Percentiles rank a stretch among this genome's conserved stretches.
phyloP scores from a whole-genome alignment of 1,284 basidiomycete species.

The Chiua sp. region DNA sequence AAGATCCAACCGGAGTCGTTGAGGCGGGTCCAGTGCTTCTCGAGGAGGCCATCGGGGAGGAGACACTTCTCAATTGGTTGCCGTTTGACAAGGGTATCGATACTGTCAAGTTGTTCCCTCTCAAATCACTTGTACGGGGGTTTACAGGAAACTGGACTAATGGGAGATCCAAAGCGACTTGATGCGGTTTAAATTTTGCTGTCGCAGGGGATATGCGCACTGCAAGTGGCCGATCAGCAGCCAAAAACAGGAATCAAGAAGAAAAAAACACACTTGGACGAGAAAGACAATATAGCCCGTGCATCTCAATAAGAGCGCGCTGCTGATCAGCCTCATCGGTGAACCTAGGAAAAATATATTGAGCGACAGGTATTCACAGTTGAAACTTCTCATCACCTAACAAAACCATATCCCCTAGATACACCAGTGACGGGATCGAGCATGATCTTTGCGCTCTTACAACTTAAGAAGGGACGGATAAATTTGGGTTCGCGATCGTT shows the following conservation, averaged over 20 bases:
- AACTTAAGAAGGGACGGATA: constrained; percentile 84
- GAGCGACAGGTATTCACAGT: neutral
- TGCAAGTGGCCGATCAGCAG: constrained; percentile 39
- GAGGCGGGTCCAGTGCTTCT: constrained; percentile 42
- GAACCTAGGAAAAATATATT: constrained; percentile 55
- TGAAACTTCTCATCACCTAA: constrained; percentile 57
- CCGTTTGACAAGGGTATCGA: constrained; percentile 51
- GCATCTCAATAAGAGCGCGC: constrained; percentile 89
- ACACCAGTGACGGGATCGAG: constrained; percentile 86
- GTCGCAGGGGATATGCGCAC: constrained; percentile 92
- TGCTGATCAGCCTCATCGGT: constrained; percentile 88
- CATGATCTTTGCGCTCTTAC: constrained; percentile 95
- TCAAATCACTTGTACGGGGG: constrained; percentile 36
- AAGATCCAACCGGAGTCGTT: constrained; percentile 48
- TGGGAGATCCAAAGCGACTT: constrained; percentile 51
- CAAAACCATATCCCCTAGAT: constrained; percentile 91
- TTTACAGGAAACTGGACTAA: constrained; percentile 51
- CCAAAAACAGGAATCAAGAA: constrained; percentile 30
- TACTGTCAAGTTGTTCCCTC: constrained; percentile 45
- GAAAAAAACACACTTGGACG: constrained; percentile 69
- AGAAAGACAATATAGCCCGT: constrained; percentile 84
- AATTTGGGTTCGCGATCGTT: constrained; percentile 84
- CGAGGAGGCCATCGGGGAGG: constrained; percentile 64
- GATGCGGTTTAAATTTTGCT: constrained; percentile 77
- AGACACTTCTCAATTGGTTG: constrained; percentile 63